These are phyloP conservation scores for Hippophae tibetana DNA, from an alignment of 306 rosid genomes.

Conservation along the genomic window DNA sequence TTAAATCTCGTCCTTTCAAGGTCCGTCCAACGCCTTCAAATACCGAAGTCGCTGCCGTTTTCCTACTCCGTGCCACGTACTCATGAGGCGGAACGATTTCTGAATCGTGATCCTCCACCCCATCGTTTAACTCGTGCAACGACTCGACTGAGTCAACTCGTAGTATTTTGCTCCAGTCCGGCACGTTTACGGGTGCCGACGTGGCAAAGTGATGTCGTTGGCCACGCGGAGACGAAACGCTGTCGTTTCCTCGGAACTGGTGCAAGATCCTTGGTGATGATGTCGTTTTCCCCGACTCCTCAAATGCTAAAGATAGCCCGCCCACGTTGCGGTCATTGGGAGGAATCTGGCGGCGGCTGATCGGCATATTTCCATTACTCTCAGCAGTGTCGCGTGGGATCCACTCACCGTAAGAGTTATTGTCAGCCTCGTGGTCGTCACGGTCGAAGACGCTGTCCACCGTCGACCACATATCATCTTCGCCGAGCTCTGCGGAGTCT, in stretches of 20 bases:
- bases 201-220: constrained; percentile 39
- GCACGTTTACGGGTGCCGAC: constrained; percentile 85
- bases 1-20: constrained; percentile 86
- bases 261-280: constrained; percentile 57
- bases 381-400: constrained; percentile 7
- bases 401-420: constrained; percentile 22
- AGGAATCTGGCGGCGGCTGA: constrained; percentile 24
- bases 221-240: constrained; percentile 28
- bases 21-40: constrained; percentile 95
- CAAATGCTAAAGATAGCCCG: constrained; percentile 63
- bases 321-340: constrained; percentile 37
- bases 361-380: constrained; percentile 17
- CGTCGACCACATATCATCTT: constrained; percentile 77
- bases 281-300: constrained; percentile 31
- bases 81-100: constrained; percentile 93
- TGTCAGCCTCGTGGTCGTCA: constrained; percentile 9
- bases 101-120: constrained; percentile 34
- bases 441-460: constrained; percentile 25
- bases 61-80: constrained; percentile 69
- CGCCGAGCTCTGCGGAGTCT: constrained; percentile 60
- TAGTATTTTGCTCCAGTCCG: constrained; percentile 99
- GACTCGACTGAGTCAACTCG: constrained; percentile 76
- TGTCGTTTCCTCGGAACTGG: constrained; percentile 51
- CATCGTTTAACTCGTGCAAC: constrained; percentile 36
- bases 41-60: constrained; percentile 61